Conservation (phyloP, 2,329 filamentous ascomycete species). For the Pezicula radicicola region DNA sequence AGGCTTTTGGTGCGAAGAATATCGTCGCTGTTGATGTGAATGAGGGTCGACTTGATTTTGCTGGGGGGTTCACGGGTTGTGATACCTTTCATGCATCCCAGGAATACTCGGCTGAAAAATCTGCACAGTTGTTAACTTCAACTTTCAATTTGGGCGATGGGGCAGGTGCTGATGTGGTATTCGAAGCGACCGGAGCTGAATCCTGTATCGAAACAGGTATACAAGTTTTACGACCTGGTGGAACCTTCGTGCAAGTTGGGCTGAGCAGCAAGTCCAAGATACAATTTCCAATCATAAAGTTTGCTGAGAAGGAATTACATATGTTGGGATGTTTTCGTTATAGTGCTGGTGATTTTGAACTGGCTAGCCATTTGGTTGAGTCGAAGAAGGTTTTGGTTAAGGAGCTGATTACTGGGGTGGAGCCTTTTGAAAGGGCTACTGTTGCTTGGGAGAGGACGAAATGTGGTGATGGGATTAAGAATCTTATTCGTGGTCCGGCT, state of each 20-base stretch:
- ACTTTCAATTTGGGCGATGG: constrained; percentile 30
- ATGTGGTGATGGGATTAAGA: constrained; percentile 18
- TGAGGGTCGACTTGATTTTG: constrained; percentile 37
- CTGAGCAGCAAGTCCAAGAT: constrained; percentile 27
- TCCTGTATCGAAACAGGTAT: constrained; percentile 46
- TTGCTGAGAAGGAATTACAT: constrained; percentile 44
- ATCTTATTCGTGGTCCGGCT: constrained; percentile 12
- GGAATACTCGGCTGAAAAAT: constrained; percentile 32
- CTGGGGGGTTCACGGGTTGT: constrained; percentile 33
- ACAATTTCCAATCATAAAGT: constrained; percentile 46
- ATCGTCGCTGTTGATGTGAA: constrained; percentile 46
- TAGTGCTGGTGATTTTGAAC: constrained; percentile 44
- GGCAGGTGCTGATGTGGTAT: constrained; percentile 45
- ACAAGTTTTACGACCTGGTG: constrained; percentile 40
- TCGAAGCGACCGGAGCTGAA: constrained; percentile 46
- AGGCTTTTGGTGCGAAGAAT: constrained; percentile 40
- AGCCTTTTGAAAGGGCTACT: constrained; percentile 42
- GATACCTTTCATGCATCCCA: constrained; percentile 15
- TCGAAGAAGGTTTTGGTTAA: constrained; percentile 18
- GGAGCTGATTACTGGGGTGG: constrained; percentile 34
- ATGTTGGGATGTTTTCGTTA: constrained; percentile 51
- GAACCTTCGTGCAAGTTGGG: constrained; percentile 48
- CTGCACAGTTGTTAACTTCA: constrained; percentile 36
- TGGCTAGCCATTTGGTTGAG: constrained; percentile 43
- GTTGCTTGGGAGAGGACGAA: constrained; percentile 33